These are phyloP conservation scores for Spongispora temasekensis DNA, from an alignment of 1,284 basidiomycete species.

Conservation along the genomic window DNA sequence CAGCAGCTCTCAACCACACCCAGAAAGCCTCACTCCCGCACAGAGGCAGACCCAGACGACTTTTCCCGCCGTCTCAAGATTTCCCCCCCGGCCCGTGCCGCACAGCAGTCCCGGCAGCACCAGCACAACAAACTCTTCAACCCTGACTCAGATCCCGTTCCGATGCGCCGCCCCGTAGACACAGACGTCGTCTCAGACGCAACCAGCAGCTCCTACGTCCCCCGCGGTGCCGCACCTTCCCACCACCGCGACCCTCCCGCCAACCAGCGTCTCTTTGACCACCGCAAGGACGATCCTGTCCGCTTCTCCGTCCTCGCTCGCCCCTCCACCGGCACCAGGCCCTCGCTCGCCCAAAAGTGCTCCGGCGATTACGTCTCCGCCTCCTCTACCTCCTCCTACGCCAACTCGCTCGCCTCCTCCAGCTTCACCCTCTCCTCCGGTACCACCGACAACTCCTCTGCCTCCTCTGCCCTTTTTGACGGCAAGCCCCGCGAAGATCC, in stretches of 20 bases:
- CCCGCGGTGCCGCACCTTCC: slow-evolving; percentile 37
- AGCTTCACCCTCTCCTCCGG: slow-evolving; percentile 73
- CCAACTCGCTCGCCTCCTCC: slow-evolving; percentile 69
- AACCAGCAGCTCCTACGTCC: slow-evolving; percentile 52
- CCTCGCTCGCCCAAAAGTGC: slow-evolving; percentile 55
- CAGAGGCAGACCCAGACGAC: slow-evolving; percentile 61
- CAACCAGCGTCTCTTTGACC: slow-evolving; percentile 76
- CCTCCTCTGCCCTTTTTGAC: slow-evolving; percentile 67
- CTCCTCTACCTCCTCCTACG: slow-evolving; percentile 76
- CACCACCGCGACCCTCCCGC: slow-evolving; percentile 38
- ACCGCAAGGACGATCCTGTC: slow-evolving; percentile 82
- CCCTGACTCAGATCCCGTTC: slow-evolving; percentile 67
- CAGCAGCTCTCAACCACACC: slow-evolving; percentile 1
- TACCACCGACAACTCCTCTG: slow-evolving; percentile 71
- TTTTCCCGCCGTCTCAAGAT: slow-evolving; percentile 71
- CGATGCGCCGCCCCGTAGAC: slow-evolving; percentile 60
- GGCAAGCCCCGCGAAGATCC: slow-evolving; percentile 51
- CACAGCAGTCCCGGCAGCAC: slow-evolving; percentile 38
- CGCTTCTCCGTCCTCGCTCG: slow-evolving; percentile 68
- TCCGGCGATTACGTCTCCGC: slow-evolving; percentile 72
- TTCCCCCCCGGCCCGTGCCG: slow-evolving; percentile 47
- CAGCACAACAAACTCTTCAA: slow-evolving; percentile 62
- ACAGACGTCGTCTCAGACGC: slow-evolving; percentile 61
- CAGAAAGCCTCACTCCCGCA: slow-evolving; percentile 31
- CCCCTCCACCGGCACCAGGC: slow-evolving; percentile 43